Conservation (phyloP, 192 early-diverging fungal species). For the Gonapodya prolifera region DNA sequence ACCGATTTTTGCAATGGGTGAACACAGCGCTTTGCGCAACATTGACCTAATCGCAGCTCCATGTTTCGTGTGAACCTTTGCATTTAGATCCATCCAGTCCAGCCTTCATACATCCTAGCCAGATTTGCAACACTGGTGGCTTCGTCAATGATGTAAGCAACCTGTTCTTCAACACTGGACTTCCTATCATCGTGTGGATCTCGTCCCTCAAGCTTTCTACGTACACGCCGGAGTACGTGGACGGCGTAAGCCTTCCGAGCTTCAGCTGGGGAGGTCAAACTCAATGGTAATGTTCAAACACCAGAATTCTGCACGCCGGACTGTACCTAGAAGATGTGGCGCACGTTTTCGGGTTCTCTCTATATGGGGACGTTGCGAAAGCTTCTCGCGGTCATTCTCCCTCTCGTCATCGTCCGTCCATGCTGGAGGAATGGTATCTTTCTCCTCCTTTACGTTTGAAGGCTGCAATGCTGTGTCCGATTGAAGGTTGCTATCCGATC, state of each 20-base stretch:
- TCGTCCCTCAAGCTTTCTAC: constrained; percentile 51
- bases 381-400: background rate
- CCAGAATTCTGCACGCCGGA: background rate
- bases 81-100: constrained; percentile 72
- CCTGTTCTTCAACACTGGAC: constrained; percentile 51
- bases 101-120: constrained; percentile 76
- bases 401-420: background rate
- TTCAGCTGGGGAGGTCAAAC: constrained; percentile 11
- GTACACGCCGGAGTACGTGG: constrained; percentile 43
- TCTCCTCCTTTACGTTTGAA: no score
- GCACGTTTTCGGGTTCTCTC: background rate
- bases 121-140: constrained; percentile 56
- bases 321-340: background rate
- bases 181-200: constrained; percentile 35
- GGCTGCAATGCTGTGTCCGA: no score
- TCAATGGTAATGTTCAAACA: background rate
- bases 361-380: background rate
- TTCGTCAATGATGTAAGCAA: constrained; percentile 42
- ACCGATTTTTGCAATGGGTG: background rate
- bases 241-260: constrained; percentile 46
- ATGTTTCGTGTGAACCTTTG: constrained; percentile 5
- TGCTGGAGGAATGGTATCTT: no score
- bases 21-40: background rate
- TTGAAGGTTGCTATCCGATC: no score
- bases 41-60: background rate